Percentiles rank a stretch among this genome's conserved stretches.
These are phyloP conservation scores for Eragrostis nindensis DNA, from an alignment of 176 grass and related monocot genomes.

Conservation along the genomic window DNA sequence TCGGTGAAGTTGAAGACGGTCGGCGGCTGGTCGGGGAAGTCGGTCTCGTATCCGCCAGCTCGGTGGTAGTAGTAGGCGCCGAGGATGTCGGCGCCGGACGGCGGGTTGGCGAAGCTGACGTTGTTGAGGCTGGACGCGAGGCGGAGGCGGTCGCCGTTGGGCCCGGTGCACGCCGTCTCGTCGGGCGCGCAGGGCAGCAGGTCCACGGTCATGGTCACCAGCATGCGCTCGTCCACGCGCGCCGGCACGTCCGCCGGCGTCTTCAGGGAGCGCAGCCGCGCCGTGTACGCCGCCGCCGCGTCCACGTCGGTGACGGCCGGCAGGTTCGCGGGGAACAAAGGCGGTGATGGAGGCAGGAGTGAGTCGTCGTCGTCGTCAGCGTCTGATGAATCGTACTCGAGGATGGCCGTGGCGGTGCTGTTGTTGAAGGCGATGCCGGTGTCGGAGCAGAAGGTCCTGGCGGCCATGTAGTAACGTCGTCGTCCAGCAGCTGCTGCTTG, in stretches of 20 bases:
- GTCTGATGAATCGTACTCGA: slow-evolving; percentile 38
- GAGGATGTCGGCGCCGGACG: slow-evolving; percentile 20
- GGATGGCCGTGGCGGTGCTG: slow-evolving; percentile 17
- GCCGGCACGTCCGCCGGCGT: slow-evolving; percentile 17
- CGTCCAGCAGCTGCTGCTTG: no score
- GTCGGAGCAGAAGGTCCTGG: background rate
- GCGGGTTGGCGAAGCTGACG: slow-evolving; percentile 9
- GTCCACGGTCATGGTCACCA: slow-evolving; percentile 26
- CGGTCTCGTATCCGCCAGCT: slow-evolving; percentile 14
- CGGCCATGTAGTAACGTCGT: slow-evolving; percentile 35
- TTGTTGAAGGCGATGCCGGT: background rate
- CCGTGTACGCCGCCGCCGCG: slow-evolving; percentile 3
- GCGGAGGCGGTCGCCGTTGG: slow-evolving; percentile 6
- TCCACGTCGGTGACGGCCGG: background rate
- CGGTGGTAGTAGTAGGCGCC: background rate
- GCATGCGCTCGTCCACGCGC: slow-evolving; percentile 19
- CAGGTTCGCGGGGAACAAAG: background rate
- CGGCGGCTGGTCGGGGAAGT: slow-evolving; percentile 46
- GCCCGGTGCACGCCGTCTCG: background rate
- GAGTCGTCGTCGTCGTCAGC: no score
- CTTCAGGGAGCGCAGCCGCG: slow-evolving; percentile 30
- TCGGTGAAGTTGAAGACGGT: slow-evolving; percentile 48
- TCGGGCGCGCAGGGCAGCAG: background rate
- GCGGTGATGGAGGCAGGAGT: background rate
- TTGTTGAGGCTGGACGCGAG: slow-evolving; percentile 52